Evolutionary conservation across 352 stramenopile genomes (phyloP).

Genomic region (Pythium aphanidermatum): DNA sequence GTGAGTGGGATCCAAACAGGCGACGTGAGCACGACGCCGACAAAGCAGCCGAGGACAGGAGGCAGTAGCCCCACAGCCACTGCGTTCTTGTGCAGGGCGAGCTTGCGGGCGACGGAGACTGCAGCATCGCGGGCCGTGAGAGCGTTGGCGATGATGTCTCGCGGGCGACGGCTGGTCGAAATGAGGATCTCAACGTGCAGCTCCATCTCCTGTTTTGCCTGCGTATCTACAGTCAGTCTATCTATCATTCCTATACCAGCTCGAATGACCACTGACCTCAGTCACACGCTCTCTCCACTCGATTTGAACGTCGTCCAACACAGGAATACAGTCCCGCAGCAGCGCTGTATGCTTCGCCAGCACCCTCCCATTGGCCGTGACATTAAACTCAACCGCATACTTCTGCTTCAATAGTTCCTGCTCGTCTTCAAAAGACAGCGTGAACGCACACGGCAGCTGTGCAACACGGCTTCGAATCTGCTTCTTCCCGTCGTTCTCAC

Average conservation of each 20-base stretch:
- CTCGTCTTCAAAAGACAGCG: slow-evolving; percentile 29
- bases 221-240: too few species aligned
- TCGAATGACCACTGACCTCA: neutral
- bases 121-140: slow-evolving; percentile 36
- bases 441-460: slow-evolving; percentile 30
- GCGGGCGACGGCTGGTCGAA: slow-evolving; percentile 36
- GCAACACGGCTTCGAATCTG: neutral
- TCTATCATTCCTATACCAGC: neutral
- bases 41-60: slow-evolving; percentile 32
- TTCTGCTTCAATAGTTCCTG: slow-evolving; percentile 29
- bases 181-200: slow-evolving; percentile 31
- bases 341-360: slow-evolving; percentile 29
- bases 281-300: slow-evolving; percentile 24
- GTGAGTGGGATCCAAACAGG: slow-evolving; percentile 56
- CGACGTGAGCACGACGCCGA: slow-evolving; percentile 37
- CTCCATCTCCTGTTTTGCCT: slow-evolving; percentile 22
- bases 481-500: neutral
- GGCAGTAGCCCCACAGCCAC: slow-evolving; percentile 43
- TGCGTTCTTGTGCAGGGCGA: slow-evolving; percentile 57
- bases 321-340: slow-evolving; percentile 42
- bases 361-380: slow-evolving; percentile 22
- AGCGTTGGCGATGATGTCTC: slow-evolving; percentile 31
- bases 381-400: slow-evolving; percentile 34
- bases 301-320: slow-evolving; percentile 36
- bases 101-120: slow-evolving; percentile 32